These are phyloP conservation scores for Penicillium canescens DNA, from an alignment of 495 filamentous ascomycete species.

Conservation along the genomic window DNA sequence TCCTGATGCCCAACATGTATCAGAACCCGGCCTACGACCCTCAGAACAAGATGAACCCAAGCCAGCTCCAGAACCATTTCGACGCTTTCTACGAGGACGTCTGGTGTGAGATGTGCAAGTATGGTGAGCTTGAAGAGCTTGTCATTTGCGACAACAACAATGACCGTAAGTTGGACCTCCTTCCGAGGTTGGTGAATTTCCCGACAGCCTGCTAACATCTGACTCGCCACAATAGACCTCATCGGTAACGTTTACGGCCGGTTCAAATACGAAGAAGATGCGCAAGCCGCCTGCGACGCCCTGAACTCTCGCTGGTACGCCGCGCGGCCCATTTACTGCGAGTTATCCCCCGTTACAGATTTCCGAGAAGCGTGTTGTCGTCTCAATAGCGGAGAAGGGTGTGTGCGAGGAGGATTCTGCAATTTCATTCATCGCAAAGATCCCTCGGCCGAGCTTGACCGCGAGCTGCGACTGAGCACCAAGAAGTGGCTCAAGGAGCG, in stretches of 20 bases:
- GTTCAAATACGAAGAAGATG: slow-evolving; percentile 99
- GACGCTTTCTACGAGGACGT: slow-evolving; percentile 99
- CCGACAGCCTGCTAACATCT: slow-evolving; percentile 16
- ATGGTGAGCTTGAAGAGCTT: slow-evolving; percentile 85
- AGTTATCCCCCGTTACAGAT: slow-evolving; percentile 93
- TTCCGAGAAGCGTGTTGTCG: slow-evolving; percentile 98
- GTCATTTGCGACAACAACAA: slow-evolving; percentile 96
- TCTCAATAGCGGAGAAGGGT: slow-evolving; percentile 91
- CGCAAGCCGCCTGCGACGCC: slow-evolving; percentile 88
- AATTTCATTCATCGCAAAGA: slow-evolving; percentile 99
- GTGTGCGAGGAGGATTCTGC: slow-evolving; percentile 95
- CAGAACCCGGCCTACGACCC: slow-evolving; percentile 98
- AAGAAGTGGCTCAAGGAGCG: slow-evolving; percentile 95
- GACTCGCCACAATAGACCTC: slow-evolving; percentile 57
- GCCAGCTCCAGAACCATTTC: slow-evolving; percentile 97
- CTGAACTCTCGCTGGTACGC: slow-evolving; percentile 97
- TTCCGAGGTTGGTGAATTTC: neutral
- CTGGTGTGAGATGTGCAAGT: slow-evolving; percentile 98
- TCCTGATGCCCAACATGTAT: slow-evolving; percentile 97
- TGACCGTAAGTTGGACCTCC: slow-evolving; percentile 68
- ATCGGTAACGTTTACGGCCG: slow-evolving; percentile 99
- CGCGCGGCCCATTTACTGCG: slow-evolving; percentile 96
- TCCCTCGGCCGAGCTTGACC: slow-evolving; percentile 80
- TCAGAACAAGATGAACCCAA: slow-evolving; percentile 92
- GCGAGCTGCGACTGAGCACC: slow-evolving; percentile 81